Base-by-base conservation (phyloP, 192 early-diverging fungal genomes). In the Coemansia reversa region DNA sequence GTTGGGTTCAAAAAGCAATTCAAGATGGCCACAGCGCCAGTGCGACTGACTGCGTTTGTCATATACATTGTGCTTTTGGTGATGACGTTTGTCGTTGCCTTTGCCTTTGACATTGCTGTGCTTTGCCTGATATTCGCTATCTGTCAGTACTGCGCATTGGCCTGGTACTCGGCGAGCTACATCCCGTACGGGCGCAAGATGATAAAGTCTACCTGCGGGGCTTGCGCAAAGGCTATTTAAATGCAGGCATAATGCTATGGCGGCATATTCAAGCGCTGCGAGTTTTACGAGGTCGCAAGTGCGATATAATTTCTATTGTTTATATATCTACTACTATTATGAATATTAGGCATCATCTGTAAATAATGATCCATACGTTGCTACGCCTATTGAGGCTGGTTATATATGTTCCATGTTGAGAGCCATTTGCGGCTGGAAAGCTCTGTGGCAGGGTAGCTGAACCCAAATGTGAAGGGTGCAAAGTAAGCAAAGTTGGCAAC, bases 101-200 rank as follows among this genome's bases (percentile, higher is more conserved):
- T 96, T 67, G 73, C 79, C 83, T n/a, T 87, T 7, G 16, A 83
- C 29, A 84, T 57, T 28, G 75, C 85, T n/a, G 63, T 91, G 25
- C 77, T 98, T 6, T 91, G 88, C 51, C 62, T 98, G 27, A 82
- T 98, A 35, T 80, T 92, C 47, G 91, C 89, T 29, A 81, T 98
- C 52, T 70, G 91, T 51, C 96, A 98, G 79, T 96, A 89, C 83
- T 82, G 90, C 56, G 96, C 96, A 6, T 71, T 98, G 62, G 87
- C 94, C 61, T 93, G 90, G 90, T 91, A 91, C 79, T 81, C 87
- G 11, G 87, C 92, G 14, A 90, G 87, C 67, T 98, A 98, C 76
- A 94, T 98, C 74, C 96, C 96, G 5, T 98, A 92, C 63, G 93
- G 92, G 8, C 86, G 87, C 62, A 72, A 85, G 52, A 72, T 87